Evolutionary conservation across 306 rosid species (phyloP), one percentile per base, ranked within the genome.

Genomic region (Castanea crenata): DNA sequence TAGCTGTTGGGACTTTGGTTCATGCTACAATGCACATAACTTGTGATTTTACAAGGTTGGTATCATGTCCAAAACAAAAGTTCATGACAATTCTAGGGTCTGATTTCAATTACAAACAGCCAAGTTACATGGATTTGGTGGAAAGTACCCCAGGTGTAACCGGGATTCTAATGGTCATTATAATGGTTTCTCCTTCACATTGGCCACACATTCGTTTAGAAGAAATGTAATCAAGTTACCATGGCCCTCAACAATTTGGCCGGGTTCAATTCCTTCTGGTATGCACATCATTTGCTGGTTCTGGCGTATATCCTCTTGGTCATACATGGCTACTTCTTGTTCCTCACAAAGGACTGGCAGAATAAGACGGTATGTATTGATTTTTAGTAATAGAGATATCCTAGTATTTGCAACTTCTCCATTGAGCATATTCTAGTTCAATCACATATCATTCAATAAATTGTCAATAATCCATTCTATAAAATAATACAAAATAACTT

Each of bases 251-350:
- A 90, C 56, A 72, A 61, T 69, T 82, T 91, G 87, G 93, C 93
- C 2, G 97, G 99, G 61, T 95, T 95, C 82, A 95, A 92, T 82
- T 55, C 97, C 62, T 95, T 95, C 82, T 95, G 99, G 99, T 95
- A 91, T 80, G 88, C 99, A 23, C 99, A 95, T 78, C 99, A 95
- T 87, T 85, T 95, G 88, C 88, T 95, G 77, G 85, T 55, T 74
- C 4, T 87, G 83, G 99, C 76, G 19, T 95, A 91, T 61, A 12
- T 89, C 16, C 93, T 92, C 77, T 85, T 91, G 16, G 31, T 89
- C 79, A 10, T 85, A 2, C 99, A 95, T 77, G 99, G 99, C 77
- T 80, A 85, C 85, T 92, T 62, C 81, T 74, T 95, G 8, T 81
- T 83, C 69, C 93, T 95, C 76, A 65, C 85, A 82, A 58, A 76